Evolutionary conservation across 2,329 filamentous ascomycete species (phyloP).

Genomic region (Beauveria sp.): DNA sequence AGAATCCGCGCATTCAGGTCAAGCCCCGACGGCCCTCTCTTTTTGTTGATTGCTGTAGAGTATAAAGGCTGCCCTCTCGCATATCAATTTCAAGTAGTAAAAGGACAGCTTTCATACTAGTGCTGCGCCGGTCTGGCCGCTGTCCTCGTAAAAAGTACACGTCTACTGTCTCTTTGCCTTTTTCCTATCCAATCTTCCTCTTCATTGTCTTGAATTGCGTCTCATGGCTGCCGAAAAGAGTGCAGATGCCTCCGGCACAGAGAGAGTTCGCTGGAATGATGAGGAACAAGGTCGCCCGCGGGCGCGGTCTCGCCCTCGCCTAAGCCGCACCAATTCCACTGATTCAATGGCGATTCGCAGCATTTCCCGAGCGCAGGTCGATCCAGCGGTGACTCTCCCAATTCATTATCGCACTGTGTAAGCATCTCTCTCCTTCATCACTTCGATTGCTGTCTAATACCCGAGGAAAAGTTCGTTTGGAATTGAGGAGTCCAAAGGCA

Average conservation of each 20-base stretch:
- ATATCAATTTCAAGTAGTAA: neutral
- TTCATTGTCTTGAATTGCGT: neutral
- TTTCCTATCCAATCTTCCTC: neutral
- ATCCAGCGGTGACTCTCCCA: conserved; percentile 30
- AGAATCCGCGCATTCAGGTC: neutral
- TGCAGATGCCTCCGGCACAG: conserved; percentile 15
- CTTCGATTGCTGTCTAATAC: conserved; percentile 2
- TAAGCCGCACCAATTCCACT: conserved; percentile 21
- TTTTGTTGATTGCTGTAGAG: neutral
- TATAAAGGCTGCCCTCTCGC: neutral
- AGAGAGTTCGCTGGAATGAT: conserved; percentile 30
- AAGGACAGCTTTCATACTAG: neutral
- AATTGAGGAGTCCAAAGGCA: conserved; percentile 46
- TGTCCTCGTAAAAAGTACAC: neutral
- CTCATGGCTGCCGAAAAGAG: conserved; percentile 1
- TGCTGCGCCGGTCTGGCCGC: neutral
- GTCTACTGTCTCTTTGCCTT: neutral
- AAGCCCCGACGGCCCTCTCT: neutral
- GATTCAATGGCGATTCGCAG: conserved; percentile 35
- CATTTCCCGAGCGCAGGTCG: conserved; percentile 21
- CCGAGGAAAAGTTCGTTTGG: conserved; percentile 37
- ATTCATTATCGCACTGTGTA: conserved; percentile 49
- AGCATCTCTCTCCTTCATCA: conserved; percentile 15
- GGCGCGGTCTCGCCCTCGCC: conserved; percentile 15
- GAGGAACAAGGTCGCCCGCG: conserved; percentile 24